These are phyloP conservation scores for Aciculoconidium aculeatum DNA, from an alignment of 805 yeast genomes.

Conservation along the genomic window DNA sequence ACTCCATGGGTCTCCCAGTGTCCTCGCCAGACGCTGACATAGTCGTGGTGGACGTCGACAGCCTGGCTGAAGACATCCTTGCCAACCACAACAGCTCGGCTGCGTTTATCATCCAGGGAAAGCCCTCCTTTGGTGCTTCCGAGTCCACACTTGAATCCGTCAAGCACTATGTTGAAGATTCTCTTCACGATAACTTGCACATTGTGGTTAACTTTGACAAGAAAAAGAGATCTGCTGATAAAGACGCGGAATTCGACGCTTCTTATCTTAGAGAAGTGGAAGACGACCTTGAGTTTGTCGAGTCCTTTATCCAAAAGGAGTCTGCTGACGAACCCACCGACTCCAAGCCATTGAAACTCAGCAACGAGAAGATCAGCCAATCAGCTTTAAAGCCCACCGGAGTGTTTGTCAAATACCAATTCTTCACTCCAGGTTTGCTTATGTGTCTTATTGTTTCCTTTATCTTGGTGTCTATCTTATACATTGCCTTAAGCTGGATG, in stretches of 20 bases:
- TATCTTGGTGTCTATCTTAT: constrained; percentile 51
- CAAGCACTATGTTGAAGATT: constrained; percentile 19
- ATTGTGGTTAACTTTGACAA: constrained; percentile 14
- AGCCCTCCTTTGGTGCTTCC: constrained; percentile 22
- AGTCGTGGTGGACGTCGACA: constrained; percentile 5
- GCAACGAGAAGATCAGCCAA: too few species aligned
- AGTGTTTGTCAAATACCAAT: constrained; percentile 59
- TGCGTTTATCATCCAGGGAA: constrained; percentile 23
- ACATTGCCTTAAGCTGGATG: constrained; percentile 67
- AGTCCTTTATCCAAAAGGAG: constrained; percentile 17
- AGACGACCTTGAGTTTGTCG: constrained; percentile 28
- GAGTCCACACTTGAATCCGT: constrained; percentile 16
- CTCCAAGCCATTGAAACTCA: neutral
- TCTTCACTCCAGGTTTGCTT: constrained; percentile 77
- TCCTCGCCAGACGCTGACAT: constrained; percentile 1
- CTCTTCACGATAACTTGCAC: constrained; percentile 15
- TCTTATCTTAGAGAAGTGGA: constrained; percentile 20
- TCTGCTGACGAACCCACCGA: constrained; percentile 16
- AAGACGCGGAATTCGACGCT: constrained; percentile 9
- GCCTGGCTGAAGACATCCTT: constrained; percentile 4
- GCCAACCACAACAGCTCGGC: too few species aligned
- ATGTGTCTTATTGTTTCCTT: constrained; percentile 65
- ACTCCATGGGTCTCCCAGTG: constrained; percentile 6
- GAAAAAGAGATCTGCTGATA: constrained; percentile 15
- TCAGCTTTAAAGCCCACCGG: constrained; percentile 23